These are phyloP conservation scores for Penicillium decumbens DNA, from an alignment of 2,329 filamentous ascomycete species.

Conservation along the genomic window DNA sequence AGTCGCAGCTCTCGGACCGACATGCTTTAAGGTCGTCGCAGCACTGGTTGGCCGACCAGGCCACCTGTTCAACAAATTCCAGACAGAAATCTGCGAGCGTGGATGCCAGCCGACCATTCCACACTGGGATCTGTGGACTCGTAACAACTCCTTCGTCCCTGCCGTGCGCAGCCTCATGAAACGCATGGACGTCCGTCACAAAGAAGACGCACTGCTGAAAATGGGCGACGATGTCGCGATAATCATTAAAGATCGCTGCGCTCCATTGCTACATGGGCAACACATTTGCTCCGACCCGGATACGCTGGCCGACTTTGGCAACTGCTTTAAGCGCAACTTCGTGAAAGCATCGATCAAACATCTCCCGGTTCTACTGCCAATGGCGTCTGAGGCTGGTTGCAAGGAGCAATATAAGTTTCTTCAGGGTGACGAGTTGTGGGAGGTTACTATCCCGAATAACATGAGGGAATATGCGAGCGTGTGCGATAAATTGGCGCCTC, in stretches of 20 bases:
- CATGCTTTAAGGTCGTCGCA: constrained; percentile 82
- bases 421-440: constrained; percentile 31
- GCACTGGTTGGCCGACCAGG: constrained; percentile 44
- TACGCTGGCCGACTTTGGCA: constrained; percentile 32
- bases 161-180: constrained; percentile 33
- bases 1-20: constrained; percentile 48
- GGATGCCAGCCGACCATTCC: constrained; percentile 34
- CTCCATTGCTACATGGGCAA: constrained; percentile 26
- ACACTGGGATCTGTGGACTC: constrained; percentile 37
- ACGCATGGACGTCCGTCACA: constrained; percentile 28
- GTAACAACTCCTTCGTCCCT: constrained; percentile 34
- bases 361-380: constrained; percentile 27
- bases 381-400: constrained; percentile 31
- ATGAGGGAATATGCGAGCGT: constrained; percentile 34
- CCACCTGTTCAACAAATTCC: constrained; percentile 32
- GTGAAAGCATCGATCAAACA: constrained; percentile 29
- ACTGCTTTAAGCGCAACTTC: constrained; percentile 34
- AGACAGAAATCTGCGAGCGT: constrained; percentile 31
- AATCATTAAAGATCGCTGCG: constrained; percentile 31
- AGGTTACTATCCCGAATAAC: constrained; percentile 32
- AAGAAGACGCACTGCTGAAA: constrained; percentile 29
- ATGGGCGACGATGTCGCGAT: constrained; percentile 35
- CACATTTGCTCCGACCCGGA: constrained; percentile 32
- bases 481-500: constrained; percentile 24
- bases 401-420: constrained; percentile 30